These are phyloP conservation scores for Austroboletus eburneus DNA, from an alignment of 768 basidiomycete species.

Conservation along the genomic window DNA sequence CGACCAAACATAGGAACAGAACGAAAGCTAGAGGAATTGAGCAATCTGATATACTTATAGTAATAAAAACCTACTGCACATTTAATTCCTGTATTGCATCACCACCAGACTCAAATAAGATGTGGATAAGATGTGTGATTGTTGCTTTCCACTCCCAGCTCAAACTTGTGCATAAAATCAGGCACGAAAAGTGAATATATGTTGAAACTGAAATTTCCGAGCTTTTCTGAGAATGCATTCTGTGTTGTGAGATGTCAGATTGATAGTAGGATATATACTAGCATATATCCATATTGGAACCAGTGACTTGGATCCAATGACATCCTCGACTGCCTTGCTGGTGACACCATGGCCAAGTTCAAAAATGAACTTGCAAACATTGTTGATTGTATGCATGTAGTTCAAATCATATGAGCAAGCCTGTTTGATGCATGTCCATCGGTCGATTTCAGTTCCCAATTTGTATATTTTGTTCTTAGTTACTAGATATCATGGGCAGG, in stretches of 20 bases:
- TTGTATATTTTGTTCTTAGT: neutral
- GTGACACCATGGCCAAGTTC: neutral
- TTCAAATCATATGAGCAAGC: neutral
- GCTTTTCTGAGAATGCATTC: conserved; percentile 31
- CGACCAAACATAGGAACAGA: conserved; percentile 31
- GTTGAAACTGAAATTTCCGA: conserved; percentile 20
- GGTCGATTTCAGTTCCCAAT: neutral
- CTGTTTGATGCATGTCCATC: neutral
- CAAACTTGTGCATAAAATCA: conserved; percentile 34
- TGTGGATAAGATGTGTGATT: conserved; percentile 1
- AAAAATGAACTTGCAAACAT: neutral
- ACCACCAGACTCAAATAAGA: neutral
- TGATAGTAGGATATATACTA: neutral
- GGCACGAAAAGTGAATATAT: conserved; percentile 24
- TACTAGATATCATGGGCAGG: neutral
- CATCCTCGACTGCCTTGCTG: neutral
- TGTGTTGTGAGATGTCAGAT: neutral
- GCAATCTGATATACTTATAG: neutral
- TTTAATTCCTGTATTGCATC: conserved; percentile 24
- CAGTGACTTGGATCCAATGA: neutral
- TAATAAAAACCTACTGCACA: conserved; percentile 9
- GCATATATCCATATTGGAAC: neutral
- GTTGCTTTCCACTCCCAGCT: conserved; percentile 33
- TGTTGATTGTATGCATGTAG: neutral
- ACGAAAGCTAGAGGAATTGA: conserved; percentile 3